Evolutionary conservation across 805 yeast genomes (phyloP), one percentile per base, ranked within the genome.

Genomic region (Spathaspora boniae): DNA sequence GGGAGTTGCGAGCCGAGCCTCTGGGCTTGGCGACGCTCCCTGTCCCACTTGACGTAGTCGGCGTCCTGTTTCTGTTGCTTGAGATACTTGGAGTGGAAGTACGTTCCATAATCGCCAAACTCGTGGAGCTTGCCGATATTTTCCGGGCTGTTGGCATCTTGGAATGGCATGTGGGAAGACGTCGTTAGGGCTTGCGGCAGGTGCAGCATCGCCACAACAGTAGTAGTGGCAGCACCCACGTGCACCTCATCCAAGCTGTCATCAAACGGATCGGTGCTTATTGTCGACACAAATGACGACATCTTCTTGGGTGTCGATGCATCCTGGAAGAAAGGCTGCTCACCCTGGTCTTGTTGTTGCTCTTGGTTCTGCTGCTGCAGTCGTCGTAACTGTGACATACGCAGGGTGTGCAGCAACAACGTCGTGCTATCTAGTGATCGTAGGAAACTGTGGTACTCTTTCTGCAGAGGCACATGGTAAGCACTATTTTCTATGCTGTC

Each of bases 61-160:
- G 60, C 68, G 50, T 78, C 85, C 19, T 72, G 67, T 32, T 62
- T 60, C 47, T 78, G 86, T 42, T 86, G 89, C 48, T 81, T 81
- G 18, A 55, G 43, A 16, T 64, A 68, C 50, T 86, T 86, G 46
- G 77, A 68, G 7, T 62, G 66, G 37, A 86, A 78, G 47, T 86
- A 86, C 1, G 76, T 60, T n/a, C 54, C 74, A 48, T 76, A 82
- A 42, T 80, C 87, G 3, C 87, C 87, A 58, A 82, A 84, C 9
- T 58, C 62, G 31, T 70, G 70, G 17, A 56, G 62, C 2, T 55
- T 57, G n/a, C 68, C 70, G 11, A 57, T 66, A 18, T 43, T 37
- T 4, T 56, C 58, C 12, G 49, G 53, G 8, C 22, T n/a, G 6
- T 30, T 25, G 9, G 12, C 12, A 24, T n/a, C n/a, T n/a, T n/a